Percentiles rank a stretch among this genome's conserved stretches.
Conservation (phyloP, 192 early-diverging fungal species). For the Geranomyces michiganensis region DNA sequence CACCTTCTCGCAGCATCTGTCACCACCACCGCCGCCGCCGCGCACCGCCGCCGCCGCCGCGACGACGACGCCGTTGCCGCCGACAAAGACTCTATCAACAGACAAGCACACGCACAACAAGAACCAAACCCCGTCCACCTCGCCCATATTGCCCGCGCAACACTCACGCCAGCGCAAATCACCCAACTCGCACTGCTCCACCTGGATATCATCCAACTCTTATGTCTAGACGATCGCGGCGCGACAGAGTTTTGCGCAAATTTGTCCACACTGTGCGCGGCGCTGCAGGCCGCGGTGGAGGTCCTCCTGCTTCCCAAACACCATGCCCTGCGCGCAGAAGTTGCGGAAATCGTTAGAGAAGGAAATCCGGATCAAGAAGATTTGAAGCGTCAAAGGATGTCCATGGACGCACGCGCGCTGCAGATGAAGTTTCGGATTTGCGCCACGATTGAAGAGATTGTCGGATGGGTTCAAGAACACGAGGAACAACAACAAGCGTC, state of each 20-base stretch:
- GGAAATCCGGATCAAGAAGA: background rate
- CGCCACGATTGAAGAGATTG: slow-evolving; percentile 4
- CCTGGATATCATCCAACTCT: slow-evolving; percentile 18
- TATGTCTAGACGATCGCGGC: slow-evolving; percentile 9
- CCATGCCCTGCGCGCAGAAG: background rate
- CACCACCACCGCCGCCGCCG: background rate
- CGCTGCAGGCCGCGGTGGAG: background rate
- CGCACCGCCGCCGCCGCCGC: background rate
- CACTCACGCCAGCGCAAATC: background rate
- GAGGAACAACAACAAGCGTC: background rate
- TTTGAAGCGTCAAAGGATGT: background rate
- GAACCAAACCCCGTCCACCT: background rate
- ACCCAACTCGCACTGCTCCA: slow-evolving; percentile 13
- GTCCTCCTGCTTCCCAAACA: background rate
- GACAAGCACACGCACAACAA: background rate
- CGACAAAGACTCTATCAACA: background rate
- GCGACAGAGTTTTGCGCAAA: background rate
- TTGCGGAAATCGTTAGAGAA: background rate
- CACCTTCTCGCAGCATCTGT: background rate
- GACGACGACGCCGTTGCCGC: background rate
- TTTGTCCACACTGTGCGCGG: background rate
- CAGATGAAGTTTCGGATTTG: slow-evolving; percentile 23
- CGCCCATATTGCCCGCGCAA: background rate
- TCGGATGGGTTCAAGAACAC: background rate
- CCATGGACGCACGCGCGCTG: slow-evolving; percentile 15